A percentile compares a stretch with the other conserved stretches of the same genome.
Evolutionary conservation across 768 basidiomycete species (phyloP).

Genomic region (Tricholoma bakamatsutake): DNA sequence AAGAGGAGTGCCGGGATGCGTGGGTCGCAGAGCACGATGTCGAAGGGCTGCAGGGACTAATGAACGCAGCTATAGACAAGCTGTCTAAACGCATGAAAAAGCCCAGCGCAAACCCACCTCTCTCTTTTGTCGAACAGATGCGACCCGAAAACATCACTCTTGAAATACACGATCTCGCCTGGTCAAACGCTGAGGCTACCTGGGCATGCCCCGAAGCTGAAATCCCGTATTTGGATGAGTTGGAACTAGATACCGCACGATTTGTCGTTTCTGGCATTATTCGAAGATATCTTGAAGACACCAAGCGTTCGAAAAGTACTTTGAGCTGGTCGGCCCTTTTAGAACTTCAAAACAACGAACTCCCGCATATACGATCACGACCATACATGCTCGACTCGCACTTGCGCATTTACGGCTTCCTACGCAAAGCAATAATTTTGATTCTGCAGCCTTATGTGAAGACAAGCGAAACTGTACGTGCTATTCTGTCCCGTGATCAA

Average conservation of each 20-base stretch:
- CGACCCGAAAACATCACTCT: slow-evolving; percentile 26
- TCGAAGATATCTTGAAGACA: slow-evolving; percentile 34
- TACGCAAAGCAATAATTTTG: slow-evolving; percentile 31
- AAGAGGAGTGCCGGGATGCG: slow-evolving; percentile 34
- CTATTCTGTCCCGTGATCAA: slow-evolving; percentile 49
- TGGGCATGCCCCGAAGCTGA: slow-evolving; percentile 16
- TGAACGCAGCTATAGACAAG: slow-evolving; percentile 32
- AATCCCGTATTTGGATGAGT: slow-evolving; percentile 35
- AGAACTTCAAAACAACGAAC: slow-evolving; percentile 53
- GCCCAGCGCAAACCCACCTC: slow-evolving; percentile 12
- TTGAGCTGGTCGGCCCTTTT: slow-evolving; percentile 44
- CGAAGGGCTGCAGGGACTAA: slow-evolving; percentile 23
- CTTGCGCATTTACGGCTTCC: slow-evolving; percentile 48
- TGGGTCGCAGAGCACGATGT: slow-evolving; percentile 35
- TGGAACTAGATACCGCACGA: slow-evolving; percentile 54
- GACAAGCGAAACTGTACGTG: slow-evolving; percentile 41
- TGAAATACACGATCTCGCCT: slow-evolving; percentile 37
- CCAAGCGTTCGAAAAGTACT: slow-evolving; percentile 4
- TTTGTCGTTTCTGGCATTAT: slow-evolving; percentile 49
- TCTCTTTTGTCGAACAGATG: slow-evolving; percentile 19
- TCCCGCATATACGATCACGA: slow-evolving; percentile 36
- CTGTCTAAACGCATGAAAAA: slow-evolving; percentile 23
- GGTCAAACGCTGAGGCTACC: slow-evolving; percentile 35
- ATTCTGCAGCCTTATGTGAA: slow-evolving; percentile 28
- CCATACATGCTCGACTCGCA: slow-evolving; percentile 49